Evolutionary conservation across 768 basidiomycete species (phyloP).

Genomic region (Panellus pusillus): DNA sequence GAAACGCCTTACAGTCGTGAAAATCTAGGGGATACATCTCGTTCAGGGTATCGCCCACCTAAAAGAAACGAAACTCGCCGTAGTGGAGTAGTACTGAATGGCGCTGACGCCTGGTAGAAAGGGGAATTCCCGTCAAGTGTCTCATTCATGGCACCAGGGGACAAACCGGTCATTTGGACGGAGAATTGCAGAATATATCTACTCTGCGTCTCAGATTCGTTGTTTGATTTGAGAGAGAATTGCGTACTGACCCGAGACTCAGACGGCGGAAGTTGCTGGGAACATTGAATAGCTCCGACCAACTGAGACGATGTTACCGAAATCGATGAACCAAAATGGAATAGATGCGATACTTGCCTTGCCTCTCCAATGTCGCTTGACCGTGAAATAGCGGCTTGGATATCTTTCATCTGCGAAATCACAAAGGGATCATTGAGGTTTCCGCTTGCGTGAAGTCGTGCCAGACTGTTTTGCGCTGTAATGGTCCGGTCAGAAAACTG

Average conservation of each 20-base stretch:
- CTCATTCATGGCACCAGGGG: too few relatives aligned
- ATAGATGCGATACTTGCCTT: slow-evolving; percentile 28
- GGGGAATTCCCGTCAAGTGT: too few relatives aligned
- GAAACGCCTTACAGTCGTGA: slow-evolving; percentile 31
- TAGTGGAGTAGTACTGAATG: slow-evolving; percentile 55
- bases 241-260: slow-evolving; percentile 36
- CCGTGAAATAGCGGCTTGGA: slow-evolving; percentile 37
- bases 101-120: slow-evolving; percentile 40
- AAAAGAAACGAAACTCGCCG: slow-evolving; percentile 25
- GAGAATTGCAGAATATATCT: slow-evolving; percentile 50
- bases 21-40: slow-evolving; percentile 28
- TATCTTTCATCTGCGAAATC: slow-evolving; percentile 45
- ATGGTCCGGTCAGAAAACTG: background rate
- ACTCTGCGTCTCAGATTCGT: slow-evolving; percentile 11
- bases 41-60: background rate
- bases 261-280: slow-evolving; percentile 49
- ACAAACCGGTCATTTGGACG: slow-evolving; percentile 58
- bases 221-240: slow-evolving; percentile 9
- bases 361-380: slow-evolving; percentile 39
- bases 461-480: slow-evolving; percentile 40
- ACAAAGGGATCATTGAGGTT: slow-evolving; percentile 49
- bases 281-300: slow-evolving; percentile 40
- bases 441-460: slow-evolving; percentile 53
- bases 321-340: background rate
- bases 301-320: slow-evolving; percentile 24